Evolutionary conservation across 2,329 filamentous ascomycete genomes (phyloP).

Genomic region (Aphanoascus verrucosus): DNA sequence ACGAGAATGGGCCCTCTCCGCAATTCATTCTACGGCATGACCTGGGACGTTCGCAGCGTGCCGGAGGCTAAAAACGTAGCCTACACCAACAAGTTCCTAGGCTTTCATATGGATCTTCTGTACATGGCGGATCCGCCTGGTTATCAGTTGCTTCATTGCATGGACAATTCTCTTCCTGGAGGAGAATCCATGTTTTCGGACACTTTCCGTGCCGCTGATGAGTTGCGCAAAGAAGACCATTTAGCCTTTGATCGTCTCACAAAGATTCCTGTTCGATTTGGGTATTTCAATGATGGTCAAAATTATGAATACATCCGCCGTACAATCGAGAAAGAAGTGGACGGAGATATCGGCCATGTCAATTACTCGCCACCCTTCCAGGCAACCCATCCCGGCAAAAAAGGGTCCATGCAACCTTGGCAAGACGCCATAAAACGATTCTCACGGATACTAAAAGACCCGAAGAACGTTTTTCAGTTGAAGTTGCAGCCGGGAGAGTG

Average conservation of each 20-base stretch:
- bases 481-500: slow-evolving; percentile 73
- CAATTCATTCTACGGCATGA: slow-evolving; percentile 81
- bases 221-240: slow-evolving; percentile 15
- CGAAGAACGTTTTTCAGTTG: slow-evolving; percentile 54
- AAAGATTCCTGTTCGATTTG: slow-evolving; percentile 45
- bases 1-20: slow-evolving; percentile 65
- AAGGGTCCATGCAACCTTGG: slow-evolving; percentile 12
- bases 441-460: slow-evolving; percentile 47
- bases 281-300: slow-evolving; percentile 56
- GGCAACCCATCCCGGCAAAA: slow-evolving; percentile 11
- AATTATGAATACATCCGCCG: slow-evolving; percentile 51
- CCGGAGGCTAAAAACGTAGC: slow-evolving; percentile 82
- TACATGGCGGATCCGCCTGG: slow-evolving; percentile 72
- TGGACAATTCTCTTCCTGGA: slow-evolving; percentile 66
- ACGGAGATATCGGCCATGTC: slow-evolving; percentile 31
- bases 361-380: slow-evolving; percentile 79
- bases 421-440: slow-evolving; percentile 48
- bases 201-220: slow-evolving; percentile 49
- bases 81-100: slow-evolving; percentile 70
- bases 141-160: slow-evolving; percentile 79
- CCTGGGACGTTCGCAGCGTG: slow-evolving; percentile 79
- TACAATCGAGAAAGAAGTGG: slow-evolving; percentile 39
- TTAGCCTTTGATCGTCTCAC: slow-evolving; percentile 31
- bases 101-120: slow-evolving; percentile 86
- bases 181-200: slow-evolving; percentile 84